Percentiles rank a stretch among this genome's conserved stretches.
phyloP scores from a whole-genome alignment of 179 eudicot genomes.

The Gypsophila paniculata region DNA sequence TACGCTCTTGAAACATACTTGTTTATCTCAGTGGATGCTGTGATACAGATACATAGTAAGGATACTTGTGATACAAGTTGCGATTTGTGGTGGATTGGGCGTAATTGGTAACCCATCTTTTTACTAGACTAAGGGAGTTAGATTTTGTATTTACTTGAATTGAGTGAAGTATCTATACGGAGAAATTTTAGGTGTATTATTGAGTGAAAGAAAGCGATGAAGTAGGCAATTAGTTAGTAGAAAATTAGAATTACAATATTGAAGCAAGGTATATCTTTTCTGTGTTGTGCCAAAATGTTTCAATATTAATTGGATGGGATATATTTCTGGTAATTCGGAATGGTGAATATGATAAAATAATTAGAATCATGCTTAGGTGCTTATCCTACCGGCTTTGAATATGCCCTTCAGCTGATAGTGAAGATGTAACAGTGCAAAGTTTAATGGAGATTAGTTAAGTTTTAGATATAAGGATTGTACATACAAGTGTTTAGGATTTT shows the following conservation, averaged over 20 bases:
- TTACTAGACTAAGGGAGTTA: too few relatives aligned
- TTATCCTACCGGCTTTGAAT: neutral
- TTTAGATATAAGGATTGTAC: too few relatives aligned
- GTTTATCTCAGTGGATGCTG: too few relatives aligned
- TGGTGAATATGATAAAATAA: neutral
- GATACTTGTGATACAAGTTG: too few relatives aligned
- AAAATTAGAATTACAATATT: neutral
- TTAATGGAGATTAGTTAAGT: too few relatives aligned
- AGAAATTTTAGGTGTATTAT: neutral
- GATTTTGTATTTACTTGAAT: neutral
- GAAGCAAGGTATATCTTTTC: too few relatives aligned
- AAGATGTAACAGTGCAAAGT: neutral
- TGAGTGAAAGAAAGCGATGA: neutral
- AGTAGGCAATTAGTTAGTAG: neutral
- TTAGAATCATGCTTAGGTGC: neutral
- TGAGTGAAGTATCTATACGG: neutral
- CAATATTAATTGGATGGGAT: too few relatives aligned
- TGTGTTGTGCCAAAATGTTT: too few relatives aligned
- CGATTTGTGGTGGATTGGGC: too few relatives aligned
- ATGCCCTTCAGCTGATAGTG: neutral
- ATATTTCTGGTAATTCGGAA: neutral
- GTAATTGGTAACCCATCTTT: too few relatives aligned
- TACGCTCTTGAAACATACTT: neutral
- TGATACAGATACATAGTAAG: too few relatives aligned
- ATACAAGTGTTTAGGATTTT: too few relatives aligned